A percentile compares a stretch with the other conserved stretches of the same genome.
These are phyloP conservation scores for Capsicum baccatum DNA, from an alignment of 257 asterid species.

Conservation along the genomic window DNA sequence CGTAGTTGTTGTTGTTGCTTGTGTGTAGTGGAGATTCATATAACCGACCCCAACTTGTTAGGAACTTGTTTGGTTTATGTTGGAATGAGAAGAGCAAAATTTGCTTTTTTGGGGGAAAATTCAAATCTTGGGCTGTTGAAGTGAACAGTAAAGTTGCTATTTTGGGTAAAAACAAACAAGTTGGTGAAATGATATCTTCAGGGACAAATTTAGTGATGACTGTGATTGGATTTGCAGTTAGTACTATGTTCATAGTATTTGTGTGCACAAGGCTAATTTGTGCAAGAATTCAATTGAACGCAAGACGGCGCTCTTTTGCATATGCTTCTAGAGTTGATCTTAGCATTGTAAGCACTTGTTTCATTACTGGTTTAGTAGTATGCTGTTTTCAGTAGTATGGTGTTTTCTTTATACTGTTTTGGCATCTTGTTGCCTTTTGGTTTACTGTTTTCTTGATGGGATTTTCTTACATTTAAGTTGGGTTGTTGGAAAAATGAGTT, in stretches of 20 bases:
- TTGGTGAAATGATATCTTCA: conserved; percentile 57
- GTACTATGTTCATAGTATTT: conserved; percentile 77
- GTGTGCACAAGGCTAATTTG: conserved; percentile 84
- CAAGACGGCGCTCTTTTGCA: conserved; percentile 53
- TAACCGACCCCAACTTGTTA: too few species aligned
- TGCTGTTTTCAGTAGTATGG: not conserved
- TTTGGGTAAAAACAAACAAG: conserved; percentile 18
- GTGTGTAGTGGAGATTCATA: too few species aligned
- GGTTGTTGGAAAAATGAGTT: not conserved
- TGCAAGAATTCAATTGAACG: conserved; percentile 70
- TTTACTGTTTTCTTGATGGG: conserved; percentile 24
- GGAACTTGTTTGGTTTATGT: not conserved
- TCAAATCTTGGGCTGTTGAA: conserved; percentile 32
- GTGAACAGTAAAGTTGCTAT: conserved; percentile 31
- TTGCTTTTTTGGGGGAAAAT: conserved; percentile 34
- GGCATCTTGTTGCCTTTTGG: conserved; percentile 22
- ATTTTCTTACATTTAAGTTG: not conserved
- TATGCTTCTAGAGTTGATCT: conserved; percentile 67
- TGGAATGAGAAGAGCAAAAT: conserved; percentile 35
- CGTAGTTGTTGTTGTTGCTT: too few species aligned
- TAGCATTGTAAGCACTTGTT: conserved; percentile 62
- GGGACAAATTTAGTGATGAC: conserved; percentile 86
- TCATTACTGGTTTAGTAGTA: conserved; percentile 3
- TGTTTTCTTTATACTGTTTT: conserved; percentile 26
- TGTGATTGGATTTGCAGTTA: conserved; percentile 78